Base-by-base conservation (phyloP, 768 basidiomycete genomes). In the Pleurotus platypus region DNA sequence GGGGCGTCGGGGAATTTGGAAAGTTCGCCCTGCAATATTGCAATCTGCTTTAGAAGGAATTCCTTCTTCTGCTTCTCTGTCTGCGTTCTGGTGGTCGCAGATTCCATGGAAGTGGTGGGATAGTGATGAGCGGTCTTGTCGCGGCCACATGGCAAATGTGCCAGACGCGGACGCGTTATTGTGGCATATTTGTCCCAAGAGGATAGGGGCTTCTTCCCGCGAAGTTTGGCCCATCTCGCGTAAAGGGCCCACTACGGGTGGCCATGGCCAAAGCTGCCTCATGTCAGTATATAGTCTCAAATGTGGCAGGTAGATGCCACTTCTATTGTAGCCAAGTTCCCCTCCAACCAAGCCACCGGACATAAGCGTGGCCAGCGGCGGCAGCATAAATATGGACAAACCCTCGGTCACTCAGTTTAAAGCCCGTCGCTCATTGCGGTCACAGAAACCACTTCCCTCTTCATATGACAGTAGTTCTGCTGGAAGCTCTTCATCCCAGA, bases 1-100 rank as follows among this genome's bases (percentile, higher is more conserved):
- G 64, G 54, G 24, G 60, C 60, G 20, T 69, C 65, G 9, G 75
- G 73, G 39, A 76, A 47, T 38, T 75, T 70, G 12, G 63, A 62
- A 16, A 89, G 77, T 66, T 87, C 80, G 0, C 81, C 73, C 58
- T 89, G 78, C 22, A 90, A 69, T 0, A 61, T 60, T 0, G 78
- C 77, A 48, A 90, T 90, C 60, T 89, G 76, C 13, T 67, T 70
- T 42, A 75, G 72, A 11, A 90, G 68, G 38, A 81, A 77, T 42
- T 73, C 75, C 56, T 85, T 82, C 53, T 65, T 75, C 26, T 64
- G 69, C 45, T 66, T 66, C 24, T 78, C 76, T 8, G 71, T 68
- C 40, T 72, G 62, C 2, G 58, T 60, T 60, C 79, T 75, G 58
- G 70, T 72, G 1, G 77, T 73, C 16, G 78, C 74, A 0, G 87